These are phyloP conservation scores for Didymella sp. DNA, from an alignment of 2,329 filamentous ascomycete genomes.

Conservation along the genomic window DNA sequence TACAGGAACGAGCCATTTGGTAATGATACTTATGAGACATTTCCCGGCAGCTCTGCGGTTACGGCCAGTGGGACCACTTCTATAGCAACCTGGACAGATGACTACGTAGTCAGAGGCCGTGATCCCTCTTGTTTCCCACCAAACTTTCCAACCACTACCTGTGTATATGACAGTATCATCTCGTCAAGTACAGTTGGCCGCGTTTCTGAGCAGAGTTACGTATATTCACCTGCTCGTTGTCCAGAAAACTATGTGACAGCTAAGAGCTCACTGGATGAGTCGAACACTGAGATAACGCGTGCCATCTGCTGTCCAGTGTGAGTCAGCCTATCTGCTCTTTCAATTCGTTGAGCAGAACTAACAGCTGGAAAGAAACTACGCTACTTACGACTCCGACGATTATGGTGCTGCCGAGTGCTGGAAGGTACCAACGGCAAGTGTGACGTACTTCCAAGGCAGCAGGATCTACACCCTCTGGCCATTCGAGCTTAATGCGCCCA, in stretches of 20 bases:
- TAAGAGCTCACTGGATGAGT: too few species aligned
- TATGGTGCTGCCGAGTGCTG: background rate
- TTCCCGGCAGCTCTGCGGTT: too few species aligned
- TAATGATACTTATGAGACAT: background rate
- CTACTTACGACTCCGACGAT: background rate
- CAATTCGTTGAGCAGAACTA: background rate
- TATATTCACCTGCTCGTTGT: too few species aligned
- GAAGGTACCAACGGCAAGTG: background rate
- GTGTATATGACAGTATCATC: background rate
- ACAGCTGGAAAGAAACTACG: background rate
- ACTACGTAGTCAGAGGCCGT: background rate
- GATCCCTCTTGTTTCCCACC: background rate
- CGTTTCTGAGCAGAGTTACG: background rate
- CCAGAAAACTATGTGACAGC: too few species aligned
- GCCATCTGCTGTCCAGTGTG: background rate
- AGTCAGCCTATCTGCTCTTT: too few species aligned
- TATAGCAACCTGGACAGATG: background rate
- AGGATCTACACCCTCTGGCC: too few species aligned
- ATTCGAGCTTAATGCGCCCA: background rate
- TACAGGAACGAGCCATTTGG: background rate
- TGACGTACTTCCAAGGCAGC: background rate
- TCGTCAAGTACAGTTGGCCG: background rate
- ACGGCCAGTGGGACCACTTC: background rate
- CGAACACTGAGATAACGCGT: too few species aligned
- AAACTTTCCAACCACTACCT: background rate